A percentile compares a stretch with the other conserved stretches of the same genome.
phyloP scores from a whole-genome alignment of 306 rosid species.

The Delonix regia region DNA sequence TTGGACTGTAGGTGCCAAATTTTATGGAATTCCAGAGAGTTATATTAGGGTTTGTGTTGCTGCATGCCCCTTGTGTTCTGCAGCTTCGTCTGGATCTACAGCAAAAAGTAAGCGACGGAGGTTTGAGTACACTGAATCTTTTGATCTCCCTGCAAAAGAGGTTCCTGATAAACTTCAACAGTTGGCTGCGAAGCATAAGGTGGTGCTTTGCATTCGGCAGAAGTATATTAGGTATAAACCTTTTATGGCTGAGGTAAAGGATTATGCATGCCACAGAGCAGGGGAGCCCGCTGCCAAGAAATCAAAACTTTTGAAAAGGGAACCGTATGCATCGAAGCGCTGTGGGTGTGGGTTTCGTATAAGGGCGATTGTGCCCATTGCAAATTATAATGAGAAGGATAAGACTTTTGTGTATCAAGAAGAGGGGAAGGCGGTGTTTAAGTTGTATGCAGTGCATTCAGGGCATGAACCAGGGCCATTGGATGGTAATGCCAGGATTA shows the following conservation, averaged over 20 bases:
- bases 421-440: conserved; percentile 89
- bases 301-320: conserved; percentile 83
- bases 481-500: conserved; percentile 98
- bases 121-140: conserved; percentile 90
- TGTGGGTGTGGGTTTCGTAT: conserved; percentile 99
- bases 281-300: conserved; percentile 92
- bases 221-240: conserved; percentile 98
- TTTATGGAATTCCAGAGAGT: conserved; percentile 96
- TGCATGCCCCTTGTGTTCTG: conserved; percentile 74
- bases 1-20: conserved; percentile 98
- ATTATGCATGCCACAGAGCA: conserved; percentile 95
- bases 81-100: conserved; percentile 50
- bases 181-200: conserved; percentile 91
- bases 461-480: conserved; percentile 99
- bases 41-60: conserved; percentile 89
- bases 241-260: conserved; percentile 99
- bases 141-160: conserved; percentile 92
- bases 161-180: conserved; percentile 85
- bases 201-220: conserved; percentile 94
- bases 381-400: conserved; percentile 94
- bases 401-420: conserved; percentile 96
- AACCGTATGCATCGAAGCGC: conserved; percentile 90
- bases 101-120: conserved; percentile 74
- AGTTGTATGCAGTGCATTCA: conserved; percentile 93
- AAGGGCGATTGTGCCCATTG: conserved; percentile 97